Evolutionary conservation across 306 rosid genomes (phyloP).

Genomic region (Lathyrus sativus): DNA sequence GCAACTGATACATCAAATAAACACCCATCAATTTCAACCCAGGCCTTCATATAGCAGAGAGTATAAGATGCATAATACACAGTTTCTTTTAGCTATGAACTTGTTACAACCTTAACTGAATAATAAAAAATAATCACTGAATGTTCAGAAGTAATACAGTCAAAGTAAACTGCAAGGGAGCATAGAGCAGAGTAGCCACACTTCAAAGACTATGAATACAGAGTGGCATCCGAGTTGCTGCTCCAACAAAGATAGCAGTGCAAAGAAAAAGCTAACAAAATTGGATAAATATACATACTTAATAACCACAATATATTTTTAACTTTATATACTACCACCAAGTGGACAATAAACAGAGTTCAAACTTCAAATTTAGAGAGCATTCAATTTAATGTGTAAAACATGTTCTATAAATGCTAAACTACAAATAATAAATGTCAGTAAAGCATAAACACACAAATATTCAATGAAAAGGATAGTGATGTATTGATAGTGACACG

Average conservation of each 20-base stretch:
- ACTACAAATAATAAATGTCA: not conserved
- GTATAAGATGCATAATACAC: not conserved
- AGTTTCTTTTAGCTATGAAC: not conserved
- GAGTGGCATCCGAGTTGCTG: too few relatives aligned
- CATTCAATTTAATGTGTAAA: not conserved
- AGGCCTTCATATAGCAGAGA: constrained; percentile 15
- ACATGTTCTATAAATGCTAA: not conserved
- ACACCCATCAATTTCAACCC: constrained; percentile 20
- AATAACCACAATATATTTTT: not conserved
- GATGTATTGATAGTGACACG: not conserved
- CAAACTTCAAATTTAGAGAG: not conserved
- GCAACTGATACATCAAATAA: constrained; percentile 8
- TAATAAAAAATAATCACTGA: not conserved
- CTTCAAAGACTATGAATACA: not conserved
- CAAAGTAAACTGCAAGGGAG: not conserved
- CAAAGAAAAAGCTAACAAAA: not conserved
- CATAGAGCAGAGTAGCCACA: not conserved
- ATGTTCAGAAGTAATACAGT: too few relatives aligned
- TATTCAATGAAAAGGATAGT: not conserved
- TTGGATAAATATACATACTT: not conserved
- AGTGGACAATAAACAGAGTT: constrained; percentile 1
- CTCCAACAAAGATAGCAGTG: not conserved
- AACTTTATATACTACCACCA: not conserved
- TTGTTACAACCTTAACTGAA: not conserved
- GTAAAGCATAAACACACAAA: not conserved